These are phyloP conservation scores for Jatropha multifida DNA, from an alignment of 441 rosid species.

Conservation along the genomic window DNA sequence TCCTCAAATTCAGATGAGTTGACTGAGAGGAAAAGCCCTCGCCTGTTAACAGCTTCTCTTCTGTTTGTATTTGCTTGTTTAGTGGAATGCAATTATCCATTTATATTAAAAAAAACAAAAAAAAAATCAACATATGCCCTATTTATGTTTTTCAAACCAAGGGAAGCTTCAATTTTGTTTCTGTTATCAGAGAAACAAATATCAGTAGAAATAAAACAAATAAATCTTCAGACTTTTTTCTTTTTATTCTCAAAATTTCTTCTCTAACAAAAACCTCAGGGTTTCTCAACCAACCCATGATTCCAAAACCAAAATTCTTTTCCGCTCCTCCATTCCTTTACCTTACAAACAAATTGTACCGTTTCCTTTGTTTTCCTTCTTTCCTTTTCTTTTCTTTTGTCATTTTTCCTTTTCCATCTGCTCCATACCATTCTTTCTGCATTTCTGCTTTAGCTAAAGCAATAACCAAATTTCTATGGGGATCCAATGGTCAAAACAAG, in stretches of 20 bases:
- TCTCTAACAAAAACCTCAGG: neutral
- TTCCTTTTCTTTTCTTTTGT: too few species aligned
- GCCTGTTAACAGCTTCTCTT: too few species aligned
- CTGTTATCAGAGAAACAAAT: neutral
- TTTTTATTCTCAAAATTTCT: neutral
- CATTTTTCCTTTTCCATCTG: neutral
- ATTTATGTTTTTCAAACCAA: neutral
- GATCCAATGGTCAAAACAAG: neutral
- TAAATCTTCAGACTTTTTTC: neutral
- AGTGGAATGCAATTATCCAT: too few species aligned
- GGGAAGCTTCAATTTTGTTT: neutral
- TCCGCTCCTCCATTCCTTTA: too few species aligned
- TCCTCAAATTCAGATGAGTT: too few species aligned
- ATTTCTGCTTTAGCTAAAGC: neutral
- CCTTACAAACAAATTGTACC: too few species aligned
- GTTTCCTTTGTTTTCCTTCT: too few species aligned
- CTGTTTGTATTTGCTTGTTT: too few species aligned
- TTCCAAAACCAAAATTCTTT: neutral
- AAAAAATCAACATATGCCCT: neutral
- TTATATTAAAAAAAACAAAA: too few species aligned
- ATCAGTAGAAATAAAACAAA: neutral
- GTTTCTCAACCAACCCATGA: slow-evolving; percentile 7
- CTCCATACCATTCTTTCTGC: neutral
- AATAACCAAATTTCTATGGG: neutral
- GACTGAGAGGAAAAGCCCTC: too few species aligned